A percentile compares a stretch with the other conserved stretches of the same genome.
These are phyloP conservation scores for Serendipita sp. DNA, from an alignment of 1,284 basidiomycete species.

Conservation along the genomic window DNA sequence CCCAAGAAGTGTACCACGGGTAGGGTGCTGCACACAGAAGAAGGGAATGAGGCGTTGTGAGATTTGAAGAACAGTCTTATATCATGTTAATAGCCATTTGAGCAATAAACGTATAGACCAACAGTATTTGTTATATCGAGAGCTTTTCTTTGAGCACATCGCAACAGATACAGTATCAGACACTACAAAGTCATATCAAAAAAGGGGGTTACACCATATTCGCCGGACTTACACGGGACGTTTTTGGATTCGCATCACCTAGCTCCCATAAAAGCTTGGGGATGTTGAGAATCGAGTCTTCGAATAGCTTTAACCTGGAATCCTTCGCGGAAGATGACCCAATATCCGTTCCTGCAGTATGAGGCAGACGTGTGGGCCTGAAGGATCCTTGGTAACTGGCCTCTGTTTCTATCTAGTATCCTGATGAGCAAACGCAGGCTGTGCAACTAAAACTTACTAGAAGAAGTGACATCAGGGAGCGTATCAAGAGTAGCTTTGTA, in stretches of 20 bases:
- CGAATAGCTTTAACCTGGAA: conserved; percentile 22
- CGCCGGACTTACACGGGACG: conserved; percentile 37
- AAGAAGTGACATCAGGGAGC: conserved; percentile 55
- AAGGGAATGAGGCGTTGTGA: conserved; percentile 55
- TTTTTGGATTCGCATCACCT: conserved; percentile 37
- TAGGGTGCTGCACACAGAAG: conserved; percentile 59
- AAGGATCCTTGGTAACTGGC: conserved; percentile 40
- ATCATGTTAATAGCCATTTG: conserved; percentile 11
- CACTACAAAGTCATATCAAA: conserved; percentile 21
- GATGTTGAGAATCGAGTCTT: conserved; percentile 53
- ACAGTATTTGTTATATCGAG: conserved; percentile 31
- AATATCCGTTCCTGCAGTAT: conserved; percentile 14
- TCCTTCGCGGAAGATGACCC: background rate
- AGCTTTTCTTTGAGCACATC: conserved; percentile 42
- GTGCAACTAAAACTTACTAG: conserved; percentile 33
- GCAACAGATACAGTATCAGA: conserved; percentile 48
- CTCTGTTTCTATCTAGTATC: conserved; percentile 44
- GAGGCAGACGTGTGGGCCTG: conserved; percentile 20
- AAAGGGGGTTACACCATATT: conserved; percentile 8
- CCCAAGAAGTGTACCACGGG: conserved; percentile 52
- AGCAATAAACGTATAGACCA: conserved; percentile 16
- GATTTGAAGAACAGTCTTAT: conserved; percentile 31
- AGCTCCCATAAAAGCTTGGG: conserved; percentile 77
- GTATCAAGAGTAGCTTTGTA: conserved; percentile 48
- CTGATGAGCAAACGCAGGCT: background rate